Percentiles rank a stretch among this genome's conserved stretches.
phyloP scores from a whole-genome alignment of 2,329 filamentous ascomycete genomes.

The Gremmenia infestans region DNA sequence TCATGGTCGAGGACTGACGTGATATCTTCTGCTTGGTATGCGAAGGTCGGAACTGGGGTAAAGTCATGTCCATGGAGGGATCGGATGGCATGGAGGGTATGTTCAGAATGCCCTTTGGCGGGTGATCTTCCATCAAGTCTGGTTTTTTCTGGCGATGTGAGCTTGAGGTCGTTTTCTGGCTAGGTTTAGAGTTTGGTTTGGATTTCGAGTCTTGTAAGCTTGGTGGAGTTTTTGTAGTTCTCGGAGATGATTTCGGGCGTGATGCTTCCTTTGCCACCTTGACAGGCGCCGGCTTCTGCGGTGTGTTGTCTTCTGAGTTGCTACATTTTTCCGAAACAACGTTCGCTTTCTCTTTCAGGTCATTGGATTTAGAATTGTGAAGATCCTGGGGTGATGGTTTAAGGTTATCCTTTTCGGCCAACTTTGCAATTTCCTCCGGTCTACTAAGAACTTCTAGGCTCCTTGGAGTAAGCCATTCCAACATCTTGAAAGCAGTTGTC shows the following conservation, averaged over 20 bases:
- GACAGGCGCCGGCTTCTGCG: neutral
- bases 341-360: too few species aligned
- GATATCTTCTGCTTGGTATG: slow-evolving; percentile 21
- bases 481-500: slow-evolving; percentile 62
- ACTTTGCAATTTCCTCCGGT: slow-evolving; percentile 1
- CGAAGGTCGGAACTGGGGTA: slow-evolving; percentile 3
- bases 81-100: slow-evolving; percentile 17
- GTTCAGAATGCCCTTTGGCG: slow-evolving; percentile 24
- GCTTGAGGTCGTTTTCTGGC: slow-evolving; percentile 3
- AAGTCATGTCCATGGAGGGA: neutral
- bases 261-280: neutral
- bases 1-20: slow-evolving; percentile 21
- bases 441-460: slow-evolving; percentile 27
- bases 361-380: neutral
- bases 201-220: neutral
- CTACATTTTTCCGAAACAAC: too few species aligned
- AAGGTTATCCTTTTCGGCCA: neutral
- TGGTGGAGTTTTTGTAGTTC: neutral
- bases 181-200: slow-evolving; percentile 8
- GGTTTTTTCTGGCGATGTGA: slow-evolving; percentile 11
- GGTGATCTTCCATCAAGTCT: slow-evolving; percentile 22
- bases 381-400: neutral
- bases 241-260: neutral
- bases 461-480: slow-evolving; percentile 63
- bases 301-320: too few species aligned